Conservation (phyloP, 495 filamentous ascomycete species). For the Hypomontagnella submonticulosa region DNA sequence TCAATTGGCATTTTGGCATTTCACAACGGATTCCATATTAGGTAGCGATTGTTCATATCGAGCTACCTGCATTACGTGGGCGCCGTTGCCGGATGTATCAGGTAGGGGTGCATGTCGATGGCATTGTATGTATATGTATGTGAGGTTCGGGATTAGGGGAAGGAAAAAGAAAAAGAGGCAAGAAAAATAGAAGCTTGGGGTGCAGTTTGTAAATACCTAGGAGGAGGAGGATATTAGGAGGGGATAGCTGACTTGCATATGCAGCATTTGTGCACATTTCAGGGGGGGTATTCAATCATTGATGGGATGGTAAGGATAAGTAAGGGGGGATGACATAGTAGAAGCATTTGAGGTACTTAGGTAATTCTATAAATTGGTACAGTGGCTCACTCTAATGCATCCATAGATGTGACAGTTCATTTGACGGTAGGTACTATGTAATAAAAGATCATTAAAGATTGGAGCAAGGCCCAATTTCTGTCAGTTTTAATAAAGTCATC, state of each 20-base stretch:
- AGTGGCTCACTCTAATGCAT: constrained; percentile 21
- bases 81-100: constrained; percentile 18
- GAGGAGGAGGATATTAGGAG: no score
- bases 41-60: constrained; percentile 10
- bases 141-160: constrained; percentile 2
- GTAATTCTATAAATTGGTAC: not conserved
- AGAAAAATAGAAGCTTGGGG: not conserved
- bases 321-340: no score
- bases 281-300: no score
- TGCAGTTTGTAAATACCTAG: not conserved
- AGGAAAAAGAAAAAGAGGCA: not conserved
- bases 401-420: no score
- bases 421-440: no score
- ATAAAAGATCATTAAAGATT: no score
- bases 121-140: not conserved
- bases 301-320: no score
- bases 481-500: not conserved
- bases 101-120: constrained; percentile 31
- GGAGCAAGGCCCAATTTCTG: not conserved
- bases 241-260: no score
- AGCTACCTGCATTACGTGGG: constrained; percentile 23
- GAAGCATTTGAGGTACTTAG: no score
- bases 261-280: no score
- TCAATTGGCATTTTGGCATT: constrained; percentile 29
- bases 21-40: constrained; percentile 12